phyloP scores from a whole-genome alignment of 208 protist species.

The Blastocrithidia nonstop region DNA sequence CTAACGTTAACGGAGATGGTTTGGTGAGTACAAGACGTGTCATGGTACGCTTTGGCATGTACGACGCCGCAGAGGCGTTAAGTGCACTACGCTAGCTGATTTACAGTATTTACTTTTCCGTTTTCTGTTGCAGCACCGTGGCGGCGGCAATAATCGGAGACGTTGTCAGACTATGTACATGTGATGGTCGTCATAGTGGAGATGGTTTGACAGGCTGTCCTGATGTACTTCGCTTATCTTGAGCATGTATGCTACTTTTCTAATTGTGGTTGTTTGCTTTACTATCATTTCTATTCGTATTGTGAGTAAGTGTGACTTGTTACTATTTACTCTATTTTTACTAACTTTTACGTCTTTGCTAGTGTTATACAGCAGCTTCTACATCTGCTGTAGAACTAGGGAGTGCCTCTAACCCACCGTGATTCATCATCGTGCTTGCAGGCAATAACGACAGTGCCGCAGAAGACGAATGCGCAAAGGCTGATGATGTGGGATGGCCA shows the following conservation, averaged over 20 bases:
- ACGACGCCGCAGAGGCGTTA: slow-evolving; percentile 29
- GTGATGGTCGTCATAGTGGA: background rate
- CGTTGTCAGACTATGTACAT: slow-evolving; percentile 7
- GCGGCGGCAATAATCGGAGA: slow-evolving; percentile 10
- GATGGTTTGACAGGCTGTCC: too few species aligned
- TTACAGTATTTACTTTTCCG: slow-evolving; percentile 31
- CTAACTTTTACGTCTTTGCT: background rate
- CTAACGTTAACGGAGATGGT: slow-evolving; percentile 38
- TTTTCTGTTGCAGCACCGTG: slow-evolving; percentile 17
- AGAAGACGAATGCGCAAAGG: too few species aligned
- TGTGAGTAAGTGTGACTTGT: too few species aligned
- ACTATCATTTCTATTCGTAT: background rate
- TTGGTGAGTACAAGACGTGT: slow-evolving; percentile 32
- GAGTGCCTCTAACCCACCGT: slow-evolving; percentile 5
- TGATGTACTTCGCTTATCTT: too few species aligned
- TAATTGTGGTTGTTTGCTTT: background rate
- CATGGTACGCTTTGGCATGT: slow-evolving; percentile 53
- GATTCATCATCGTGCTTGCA: slow-evolving; percentile 1
- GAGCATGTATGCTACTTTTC: background rate
- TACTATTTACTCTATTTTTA: too few species aligned
- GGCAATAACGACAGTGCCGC: too few species aligned
- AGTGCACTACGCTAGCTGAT: slow-evolving; percentile 44
- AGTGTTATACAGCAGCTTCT: background rate
- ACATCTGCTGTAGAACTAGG: slow-evolving; percentile 4
- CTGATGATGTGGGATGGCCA: too few species aligned